Conservation (phyloP, 345 rosid genomes). For the Alliaria petiolata region DNA sequence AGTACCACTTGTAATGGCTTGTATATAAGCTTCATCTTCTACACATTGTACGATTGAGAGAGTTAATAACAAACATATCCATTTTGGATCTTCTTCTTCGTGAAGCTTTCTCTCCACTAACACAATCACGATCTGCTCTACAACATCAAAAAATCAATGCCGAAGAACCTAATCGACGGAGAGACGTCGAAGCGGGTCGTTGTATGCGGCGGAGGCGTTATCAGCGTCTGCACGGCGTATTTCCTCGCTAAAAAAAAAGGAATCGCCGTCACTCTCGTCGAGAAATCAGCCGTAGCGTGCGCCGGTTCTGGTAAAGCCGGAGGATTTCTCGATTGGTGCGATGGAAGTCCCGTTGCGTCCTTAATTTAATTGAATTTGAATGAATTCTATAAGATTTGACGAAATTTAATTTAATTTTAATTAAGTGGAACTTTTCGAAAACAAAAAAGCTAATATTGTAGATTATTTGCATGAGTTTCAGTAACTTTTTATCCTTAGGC, state of each 20-base stretch:
- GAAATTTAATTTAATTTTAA: too few relatives aligned
- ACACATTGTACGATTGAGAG: too few relatives aligned
- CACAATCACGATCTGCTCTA: slow-evolving; percentile 22
- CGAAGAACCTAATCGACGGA: neutral
- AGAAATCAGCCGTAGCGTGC: slow-evolving; percentile 75
- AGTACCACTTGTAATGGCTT: too few relatives aligned
- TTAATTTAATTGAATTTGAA: too few relatives aligned
- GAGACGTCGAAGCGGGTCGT: slow-evolving; percentile 40
- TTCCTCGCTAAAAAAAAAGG: slow-evolving; percentile 76
- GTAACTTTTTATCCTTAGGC: neutral
- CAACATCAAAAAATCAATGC: slow-evolving; percentile 11
- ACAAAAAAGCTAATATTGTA: too few relatives aligned
- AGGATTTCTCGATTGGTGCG: slow-evolving; percentile 96
- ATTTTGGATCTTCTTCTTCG: too few relatives aligned
- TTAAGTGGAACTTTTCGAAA: too few relatives aligned
- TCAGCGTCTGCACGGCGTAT: slow-evolving; percentile 87
- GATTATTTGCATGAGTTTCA: neutral
- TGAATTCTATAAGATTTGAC: too few relatives aligned
- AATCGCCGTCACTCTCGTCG: slow-evolving; percentile 66
- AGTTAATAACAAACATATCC: too few relatives aligned
- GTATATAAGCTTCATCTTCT: too few relatives aligned
- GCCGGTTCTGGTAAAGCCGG: slow-evolving; percentile 93
- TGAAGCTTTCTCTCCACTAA: neutral
- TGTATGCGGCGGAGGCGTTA: slow-evolving; percentile 82
- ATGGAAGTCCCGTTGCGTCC: slow-evolving; percentile 49